Conservation (phyloP, 768 basidiomycete species). For the Suillus decipiens region DNA sequence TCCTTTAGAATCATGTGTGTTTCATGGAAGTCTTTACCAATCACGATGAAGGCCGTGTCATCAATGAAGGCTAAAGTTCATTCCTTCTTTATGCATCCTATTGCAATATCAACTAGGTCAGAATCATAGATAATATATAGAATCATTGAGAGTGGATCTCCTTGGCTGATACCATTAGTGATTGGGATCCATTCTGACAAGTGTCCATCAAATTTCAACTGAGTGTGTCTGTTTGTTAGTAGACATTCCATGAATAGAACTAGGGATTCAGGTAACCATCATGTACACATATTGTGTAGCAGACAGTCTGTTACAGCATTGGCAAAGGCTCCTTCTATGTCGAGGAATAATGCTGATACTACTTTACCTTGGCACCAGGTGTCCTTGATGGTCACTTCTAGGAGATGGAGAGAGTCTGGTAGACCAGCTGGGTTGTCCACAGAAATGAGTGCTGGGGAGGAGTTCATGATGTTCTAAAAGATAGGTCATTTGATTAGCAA, state of each 20-base stretch:
- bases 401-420: slow-evolving; percentile 38
- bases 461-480: slow-evolving; percentile 33
- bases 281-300: slow-evolving; percentile 29
- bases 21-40: slow-evolving; percentile 21
- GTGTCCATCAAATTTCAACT: neutral
- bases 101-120: slow-evolving; percentile 3
- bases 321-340: slow-evolving; percentile 46
- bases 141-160: slow-evolving; percentile 29
- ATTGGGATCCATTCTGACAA: neutral
- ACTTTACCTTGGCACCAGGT: slow-evolving; percentile 39
- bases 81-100: slow-evolving; percentile 7
- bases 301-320: slow-evolving; percentile 35
- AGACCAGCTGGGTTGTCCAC: slow-evolving; percentile 38
- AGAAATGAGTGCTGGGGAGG: slow-evolving; percentile 40
- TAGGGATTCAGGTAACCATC: slow-evolving; percentile 24
- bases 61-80: slow-evolving; percentile 32
- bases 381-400: slow-evolving; percentile 37
- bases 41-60: slow-evolving; percentile 28
- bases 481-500: slow-evolving; percentile 27
- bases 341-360: slow-evolving; percentile 40
- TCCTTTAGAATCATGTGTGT: slow-evolving; percentile 21
- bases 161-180: slow-evolving; percentile 29
- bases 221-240: slow-evolving; percentile 8
- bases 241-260: slow-evolving; percentile 16
- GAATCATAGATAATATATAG: slow-evolving; percentile 27